Evolutionary conservation across 805 yeast genomes (phyloP).

Genomic region (Spathaspora hagerdaliae): DNA sequence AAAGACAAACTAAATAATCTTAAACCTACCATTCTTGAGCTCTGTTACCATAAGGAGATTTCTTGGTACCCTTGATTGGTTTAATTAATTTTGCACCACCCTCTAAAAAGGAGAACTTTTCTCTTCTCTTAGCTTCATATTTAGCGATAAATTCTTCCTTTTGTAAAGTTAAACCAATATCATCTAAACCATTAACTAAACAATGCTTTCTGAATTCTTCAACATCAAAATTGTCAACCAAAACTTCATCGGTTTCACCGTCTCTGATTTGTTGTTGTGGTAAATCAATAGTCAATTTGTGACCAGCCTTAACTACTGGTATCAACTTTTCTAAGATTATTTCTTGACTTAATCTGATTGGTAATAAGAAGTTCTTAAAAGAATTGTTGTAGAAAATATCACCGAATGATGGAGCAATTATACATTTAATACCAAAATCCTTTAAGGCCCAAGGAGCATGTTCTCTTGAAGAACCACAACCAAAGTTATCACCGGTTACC

Average conservation of each 20-base stretch:
- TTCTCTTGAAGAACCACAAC: conserved; percentile 98
- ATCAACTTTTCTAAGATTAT: conserved; percentile 65
- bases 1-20: conserved; percentile 4
- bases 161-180: conserved; percentile 91
- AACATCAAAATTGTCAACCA: conserved; percentile 80
- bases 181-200: conserved; percentile 90
- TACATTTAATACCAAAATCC: conserved; percentile 93
- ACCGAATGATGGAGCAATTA: conserved; percentile 97
- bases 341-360: conserved; percentile 84
- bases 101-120: conserved; percentile 86
- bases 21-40: conserved; percentile 66
- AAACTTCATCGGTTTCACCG: conserved; percentile 56
- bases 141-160: conserved; percentile 72
- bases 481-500: conserved; percentile 95
- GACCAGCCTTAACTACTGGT: conserved; percentile 77
- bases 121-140: conserved; percentile 75
- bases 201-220: conserved; percentile 95
- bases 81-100: conserved; percentile 70
- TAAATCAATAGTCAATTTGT: conserved; percentile 72
- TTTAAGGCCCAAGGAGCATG: conserved; percentile 99
- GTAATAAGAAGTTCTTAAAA: conserved; percentile 90
- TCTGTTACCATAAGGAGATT: conserved; percentile 59
- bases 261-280: conserved; percentile 78
- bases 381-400: conserved; percentile 98
- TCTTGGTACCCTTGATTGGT: conserved; percentile 68